These are phyloP conservation scores for Colletotrichum sp. DNA, from an alignment of 2,329 filamentous ascomycete species.

Conservation along the genomic window DNA sequence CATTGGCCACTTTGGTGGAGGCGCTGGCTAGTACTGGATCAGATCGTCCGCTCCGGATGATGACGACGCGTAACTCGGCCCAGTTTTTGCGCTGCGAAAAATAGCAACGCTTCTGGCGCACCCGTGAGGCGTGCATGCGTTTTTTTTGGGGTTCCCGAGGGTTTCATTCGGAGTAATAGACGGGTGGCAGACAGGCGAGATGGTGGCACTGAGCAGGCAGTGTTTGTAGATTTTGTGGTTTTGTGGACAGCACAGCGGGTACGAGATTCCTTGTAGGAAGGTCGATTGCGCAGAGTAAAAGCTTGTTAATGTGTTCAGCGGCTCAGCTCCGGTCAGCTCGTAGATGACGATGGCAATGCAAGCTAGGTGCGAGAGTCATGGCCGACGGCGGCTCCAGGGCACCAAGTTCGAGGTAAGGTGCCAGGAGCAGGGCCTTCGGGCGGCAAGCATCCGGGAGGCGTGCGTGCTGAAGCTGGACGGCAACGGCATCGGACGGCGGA, in stretches of 20 bases:
- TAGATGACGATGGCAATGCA: slow-evolving; percentile 4
- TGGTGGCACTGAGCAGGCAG: slow-evolving; percentile 6
- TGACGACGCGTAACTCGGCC: slow-evolving; percentile 18
- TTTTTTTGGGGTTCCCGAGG: background rate
- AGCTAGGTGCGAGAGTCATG: background rate
- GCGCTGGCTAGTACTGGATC: background rate
- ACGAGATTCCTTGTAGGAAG: background rate
- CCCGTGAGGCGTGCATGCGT: background rate
- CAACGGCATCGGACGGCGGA: background rate
- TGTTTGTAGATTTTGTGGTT: background rate
- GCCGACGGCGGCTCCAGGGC: background rate
- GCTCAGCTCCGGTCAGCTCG: background rate
- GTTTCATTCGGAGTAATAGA: slow-evolving; percentile 12
- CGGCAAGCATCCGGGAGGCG: background rate
- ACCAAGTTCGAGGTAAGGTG: background rate
- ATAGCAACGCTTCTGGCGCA: slow-evolving; percentile 2
- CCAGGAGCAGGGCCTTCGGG: background rate
- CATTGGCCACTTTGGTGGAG: background rate
- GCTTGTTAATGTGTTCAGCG: background rate
- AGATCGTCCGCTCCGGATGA: background rate
- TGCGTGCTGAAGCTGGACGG: background rate
- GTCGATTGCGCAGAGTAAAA: background rate
- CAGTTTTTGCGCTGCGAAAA: slow-evolving; percentile 17
- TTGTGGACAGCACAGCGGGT: background rate
- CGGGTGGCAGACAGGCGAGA: background rate